phyloP scores from a whole-genome alignment of 345 rosid species.

The Eucalyptus fibrosa region DNA sequence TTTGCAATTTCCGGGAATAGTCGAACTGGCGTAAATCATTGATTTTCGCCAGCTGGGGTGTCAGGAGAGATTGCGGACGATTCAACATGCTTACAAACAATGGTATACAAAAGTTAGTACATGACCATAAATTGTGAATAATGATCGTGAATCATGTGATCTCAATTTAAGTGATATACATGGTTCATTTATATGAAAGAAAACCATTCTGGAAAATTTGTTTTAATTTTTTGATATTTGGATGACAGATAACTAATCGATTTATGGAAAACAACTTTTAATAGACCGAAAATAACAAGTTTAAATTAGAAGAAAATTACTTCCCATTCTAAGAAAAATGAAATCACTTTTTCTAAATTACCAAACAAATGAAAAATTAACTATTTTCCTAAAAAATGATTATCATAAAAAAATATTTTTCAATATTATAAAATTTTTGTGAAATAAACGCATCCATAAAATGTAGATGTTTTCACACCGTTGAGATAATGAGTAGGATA shows the following conservation, averaged over 20 bases:
- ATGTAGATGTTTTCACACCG: not conserved
- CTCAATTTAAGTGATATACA: not conserved
- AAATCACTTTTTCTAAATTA: not conserved
- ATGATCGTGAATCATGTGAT: fast-evolving
- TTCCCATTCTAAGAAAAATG: not conserved
- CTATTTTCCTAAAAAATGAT: not conserved
- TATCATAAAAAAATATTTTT: not conserved
- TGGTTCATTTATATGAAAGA: not conserved
- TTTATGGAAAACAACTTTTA: fast-evolving
- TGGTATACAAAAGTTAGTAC: not conserved
- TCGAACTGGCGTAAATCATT: not conserved
- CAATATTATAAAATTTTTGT: not conserved
- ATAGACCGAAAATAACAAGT: not conserved
- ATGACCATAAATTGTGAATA: not conserved
- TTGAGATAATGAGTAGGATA: not conserved
- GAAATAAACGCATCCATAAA: not conserved
- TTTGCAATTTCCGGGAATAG: not conserved
- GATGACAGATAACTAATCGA: not conserved
- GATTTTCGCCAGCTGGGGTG: not conserved
- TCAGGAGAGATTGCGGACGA: not conserved
- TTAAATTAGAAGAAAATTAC: not conserved
- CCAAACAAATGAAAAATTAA: not conserved
- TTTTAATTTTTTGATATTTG: not conserved
- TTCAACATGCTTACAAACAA: not conserved
- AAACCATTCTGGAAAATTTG: not conserved